Percentiles rank a stretch among this genome's conserved stretches.
Evolutionary conservation across 495 filamentous ascomycete species (phyloP).

Genomic region (Xylaria telfairii): DNA sequence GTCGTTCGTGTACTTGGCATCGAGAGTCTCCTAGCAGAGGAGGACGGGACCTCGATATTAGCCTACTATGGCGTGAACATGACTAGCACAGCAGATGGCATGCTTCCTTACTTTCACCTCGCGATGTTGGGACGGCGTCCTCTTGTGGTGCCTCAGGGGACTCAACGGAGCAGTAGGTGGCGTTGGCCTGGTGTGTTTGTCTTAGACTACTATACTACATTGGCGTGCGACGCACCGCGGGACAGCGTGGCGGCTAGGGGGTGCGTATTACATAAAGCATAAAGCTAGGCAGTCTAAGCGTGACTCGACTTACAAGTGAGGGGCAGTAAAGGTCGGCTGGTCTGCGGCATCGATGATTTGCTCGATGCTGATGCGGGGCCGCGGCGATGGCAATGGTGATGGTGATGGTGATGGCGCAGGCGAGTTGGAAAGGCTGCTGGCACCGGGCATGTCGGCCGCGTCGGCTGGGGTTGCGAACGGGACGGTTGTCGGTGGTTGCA

Average conservation of each 20-base stretch:
- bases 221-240: conserved; percentile 27
- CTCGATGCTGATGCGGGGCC: conserved; percentile 50
- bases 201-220: conserved; percentile 21
- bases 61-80: neutral
- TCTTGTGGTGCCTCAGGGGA: conserved; percentile 66
- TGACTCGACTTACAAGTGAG: conserved; percentile 41
- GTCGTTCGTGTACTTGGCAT: conserved; percentile 86
- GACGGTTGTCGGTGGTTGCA: conserved; percentile 22
- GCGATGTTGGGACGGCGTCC: conserved; percentile 72
- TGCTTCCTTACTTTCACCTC: conserved; percentile 66
- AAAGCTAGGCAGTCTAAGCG: conserved; percentile 1
- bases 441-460: conserved; percentile 18
- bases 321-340: conserved; percentile 29
- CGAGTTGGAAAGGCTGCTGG: conserved; percentile 23
- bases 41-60: conserved; percentile 20
- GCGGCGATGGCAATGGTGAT: conserved; percentile 27
- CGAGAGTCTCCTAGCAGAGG: conserved; percentile 77
- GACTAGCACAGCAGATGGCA: conserved; percentile 32
- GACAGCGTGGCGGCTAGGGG: conserved; percentile 25
- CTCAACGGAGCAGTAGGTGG: conserved; percentile 58
- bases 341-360: conserved; percentile 32
- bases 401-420: conserved; percentile 1
- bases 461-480: conserved; percentile 15
- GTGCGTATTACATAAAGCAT: conserved; percentile 14
- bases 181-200: conserved; percentile 42